Conservation (phyloP, 2,329 filamentous ascomycete species). For the Stachybotrys chartarum region DNA sequence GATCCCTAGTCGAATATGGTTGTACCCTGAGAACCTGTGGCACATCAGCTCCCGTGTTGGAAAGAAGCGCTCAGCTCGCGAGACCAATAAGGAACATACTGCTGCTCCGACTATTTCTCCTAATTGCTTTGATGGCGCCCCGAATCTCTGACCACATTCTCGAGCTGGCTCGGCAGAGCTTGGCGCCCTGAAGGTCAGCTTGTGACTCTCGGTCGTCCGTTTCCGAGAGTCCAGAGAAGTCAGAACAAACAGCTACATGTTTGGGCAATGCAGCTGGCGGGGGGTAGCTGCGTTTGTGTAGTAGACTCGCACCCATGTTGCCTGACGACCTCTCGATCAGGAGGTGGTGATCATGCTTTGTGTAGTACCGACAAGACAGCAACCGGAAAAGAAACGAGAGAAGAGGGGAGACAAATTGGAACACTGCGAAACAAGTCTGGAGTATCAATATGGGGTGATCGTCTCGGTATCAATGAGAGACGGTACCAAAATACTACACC, state of each 20-base stretch:
- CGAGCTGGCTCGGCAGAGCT: constrained; percentile 17
- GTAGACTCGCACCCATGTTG: constrained; percentile 19
- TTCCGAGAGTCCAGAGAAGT: constrained; percentile 3
- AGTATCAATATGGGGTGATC: too few species aligned
- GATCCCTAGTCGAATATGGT: constrained; percentile 7
- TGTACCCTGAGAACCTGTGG: constrained; percentile 16
- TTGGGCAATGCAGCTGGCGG: constrained; percentile 11
- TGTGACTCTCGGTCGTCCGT: constrained; percentile 4
- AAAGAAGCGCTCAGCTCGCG: not conserved
- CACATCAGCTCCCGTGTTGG: not conserved
- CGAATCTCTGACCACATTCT: constrained; percentile 27
- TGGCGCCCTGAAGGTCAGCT: constrained; percentile 8
- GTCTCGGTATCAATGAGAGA: too few species aligned
- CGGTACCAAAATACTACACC: too few species aligned
- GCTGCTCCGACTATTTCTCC: constrained; percentile 18
- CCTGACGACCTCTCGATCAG: constrained; percentile 5
- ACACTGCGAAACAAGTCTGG: too few species aligned
- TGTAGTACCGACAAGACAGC: too few species aligned
- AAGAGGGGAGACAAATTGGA: too few species aligned
- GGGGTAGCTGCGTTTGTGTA: constrained; percentile 17
- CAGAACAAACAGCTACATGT: constrained; percentile 7
- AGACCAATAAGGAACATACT: not conserved
- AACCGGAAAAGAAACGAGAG: too few species aligned
- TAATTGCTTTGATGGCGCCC: constrained; percentile 23
- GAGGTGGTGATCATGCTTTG: not conserved